Evolutionary conservation across 169 alveolate genomes (phyloP), one percentile per base, ranked within the genome.

Genomic region (Plasmodium vivax): DNA sequence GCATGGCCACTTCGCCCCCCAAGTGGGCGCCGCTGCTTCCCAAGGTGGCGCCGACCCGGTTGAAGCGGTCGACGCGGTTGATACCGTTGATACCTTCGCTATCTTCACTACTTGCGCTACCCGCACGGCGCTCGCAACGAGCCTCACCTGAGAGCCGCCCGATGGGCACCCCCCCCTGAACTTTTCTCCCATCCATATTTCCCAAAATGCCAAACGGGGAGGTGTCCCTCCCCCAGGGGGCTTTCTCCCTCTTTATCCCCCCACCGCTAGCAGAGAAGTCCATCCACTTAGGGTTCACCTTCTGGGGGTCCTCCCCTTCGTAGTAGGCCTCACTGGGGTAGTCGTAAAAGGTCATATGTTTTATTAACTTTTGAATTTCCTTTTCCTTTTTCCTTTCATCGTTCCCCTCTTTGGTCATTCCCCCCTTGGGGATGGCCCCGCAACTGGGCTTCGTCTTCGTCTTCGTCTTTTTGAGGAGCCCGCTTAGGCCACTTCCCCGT

Each of bases 331-430:
- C 36, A 12, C 36, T n/a, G 27, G n/a, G n/a, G 32, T 81, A 27
- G 12, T 54, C 85, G n/a, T 54, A 54, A 54, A 54, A 36, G 38
- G 58, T 45, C n/a, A 45, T 77, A 54, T 87, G 27, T 54, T 87
- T 27, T 75, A 38, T 51, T 43, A 75, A 16, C 32, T 43, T 32
- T 30, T 87, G 54, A 30, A 87, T 71, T 9, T 75, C 83, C 34
- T 51, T 23, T 6, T 75, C 71, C 5, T 71, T 41, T 68, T 83
- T 14, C n/a, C n/a, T 19, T n/a, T 38, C 83, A n/a, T 72, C 83
- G 10, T 68, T 34, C 27, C 2, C 19, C 8, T 79, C 85, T 1
- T 79, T 74, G 4, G 41, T 2, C 80, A 32, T 23, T 47, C 74
- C 62, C 16, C 16, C 62, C 58, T 45, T 81, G 32, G 34, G 32